phyloP scores from a whole-genome alignment of 805 yeast genomes.

The Candida koratica region DNA sequence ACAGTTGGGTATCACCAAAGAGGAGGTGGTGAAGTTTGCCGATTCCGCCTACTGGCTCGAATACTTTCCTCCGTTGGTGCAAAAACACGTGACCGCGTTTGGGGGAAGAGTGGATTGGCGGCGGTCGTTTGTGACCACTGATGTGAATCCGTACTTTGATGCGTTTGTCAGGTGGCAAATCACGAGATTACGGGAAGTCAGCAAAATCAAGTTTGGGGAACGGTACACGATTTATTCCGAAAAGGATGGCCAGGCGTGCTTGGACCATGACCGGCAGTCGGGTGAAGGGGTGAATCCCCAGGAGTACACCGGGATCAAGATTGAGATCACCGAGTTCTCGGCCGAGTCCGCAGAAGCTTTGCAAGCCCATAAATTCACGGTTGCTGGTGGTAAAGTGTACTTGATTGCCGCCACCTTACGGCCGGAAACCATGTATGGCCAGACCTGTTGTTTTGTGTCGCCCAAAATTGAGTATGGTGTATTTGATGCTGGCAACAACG shows the following conservation, averaged over 20 bases:
- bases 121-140: conserved; percentile 92
- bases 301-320: conserved; percentile 92
- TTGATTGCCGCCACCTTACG: conserved; percentile 95
- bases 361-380: conserved; percentile 44
- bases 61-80: conserved; percentile 87
- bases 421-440: conserved; percentile 99
- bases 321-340: conserved; percentile 60
- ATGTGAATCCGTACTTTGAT: conserved; percentile 91
- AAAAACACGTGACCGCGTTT: conserved; percentile 69
- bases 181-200: conserved; percentile 76
- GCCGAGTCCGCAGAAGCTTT: conserved; percentile 51
- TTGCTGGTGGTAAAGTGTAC: conserved; percentile 59
- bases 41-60: conserved; percentile 89
- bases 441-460: conserved; percentile 95
- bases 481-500: conserved; percentile 75
- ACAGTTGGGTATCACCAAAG: conserved; percentile 82
- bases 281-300: conserved; percentile 98
- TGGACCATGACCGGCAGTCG: conserved; percentile 96
- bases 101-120: conserved; percentile 99
- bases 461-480: conserved; percentile 92
- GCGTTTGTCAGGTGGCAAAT: conserved; percentile 96
- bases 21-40: conserved; percentile 83
- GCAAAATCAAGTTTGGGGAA: conserved; percentile 96
- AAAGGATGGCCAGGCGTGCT: conserved; percentile 98
- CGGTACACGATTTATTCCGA: conserved; percentile 96